Base-by-base conservation (phyloP, 129 eudicot genomes). In the Smallanthus sonchifolius region DNA sequence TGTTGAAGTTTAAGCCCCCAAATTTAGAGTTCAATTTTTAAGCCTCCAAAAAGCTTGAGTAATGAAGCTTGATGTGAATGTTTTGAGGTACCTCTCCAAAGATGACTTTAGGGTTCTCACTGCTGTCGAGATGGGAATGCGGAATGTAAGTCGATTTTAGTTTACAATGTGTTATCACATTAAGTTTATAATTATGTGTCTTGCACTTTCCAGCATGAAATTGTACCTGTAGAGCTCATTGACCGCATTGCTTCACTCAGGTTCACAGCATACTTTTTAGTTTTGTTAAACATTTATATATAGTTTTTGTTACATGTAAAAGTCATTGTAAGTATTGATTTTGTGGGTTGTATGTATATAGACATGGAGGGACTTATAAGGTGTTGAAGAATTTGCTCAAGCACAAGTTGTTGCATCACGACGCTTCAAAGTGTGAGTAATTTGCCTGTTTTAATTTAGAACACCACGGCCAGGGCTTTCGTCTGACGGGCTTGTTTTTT, bases 41-140 rank as follows among this genome's bases (percentile, higher is more conserved):
- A 42, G 47, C 47, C 47, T 42, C 47, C 47, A 42, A 42, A 42
- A 42, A 42, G 47, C 13, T 42, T 42, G 30, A 52, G 19, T 17
- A 74, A 95, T 91, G 99, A 95, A 95, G 92, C 83, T 95, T 68
- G 93, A 91, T 61, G 99, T 95, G 39, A 59, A 95, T 47, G 92
- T 85, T 51, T 57, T 95, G 79, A 79, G 99, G 24, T 91, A 91
- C 63, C 97, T 95, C 61, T 91, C 99, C 69, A 91, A 89, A 79
- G 97, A 95, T 78, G 99, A 95, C 65, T 91, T 95, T 30, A 83
- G 97, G 80, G 90, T 85, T 78, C 96, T 95, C 79, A 88, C 96
- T 14, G 99, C 99, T 13, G 97, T 95, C 39, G 99, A 95, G 81
- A 86, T 95, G 99, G 99, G 97, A 74, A 95, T 91, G 97, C 91